Conservation (phyloP, 495 filamentous ascomycete species). For the Hypoxylon fragiforme region DNA sequence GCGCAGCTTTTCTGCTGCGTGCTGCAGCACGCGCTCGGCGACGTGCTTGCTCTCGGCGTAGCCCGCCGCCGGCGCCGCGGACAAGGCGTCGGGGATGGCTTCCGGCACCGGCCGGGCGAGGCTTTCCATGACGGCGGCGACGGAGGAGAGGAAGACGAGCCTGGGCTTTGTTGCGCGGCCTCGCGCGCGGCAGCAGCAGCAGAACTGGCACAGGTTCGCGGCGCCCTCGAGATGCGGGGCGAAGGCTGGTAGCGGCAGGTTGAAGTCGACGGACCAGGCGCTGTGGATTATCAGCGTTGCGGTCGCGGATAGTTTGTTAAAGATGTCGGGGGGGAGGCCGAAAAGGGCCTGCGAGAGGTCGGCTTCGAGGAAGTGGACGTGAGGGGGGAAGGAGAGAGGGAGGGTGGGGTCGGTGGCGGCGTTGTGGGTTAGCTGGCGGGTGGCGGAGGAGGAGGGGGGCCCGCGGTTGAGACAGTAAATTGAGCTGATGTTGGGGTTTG, state of each 20-base stretch:
- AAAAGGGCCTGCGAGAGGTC: neutral
- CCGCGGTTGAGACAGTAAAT: neutral
- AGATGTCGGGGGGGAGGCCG: neutral
- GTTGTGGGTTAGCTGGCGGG: neutral
- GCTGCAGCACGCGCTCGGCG: neutral
- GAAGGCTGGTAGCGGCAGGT: neutral
- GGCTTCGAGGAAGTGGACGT: neutral
- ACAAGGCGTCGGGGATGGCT: neutral
- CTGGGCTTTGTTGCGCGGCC: neutral
- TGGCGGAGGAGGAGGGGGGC: neutral
- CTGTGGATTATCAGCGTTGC: neutral
- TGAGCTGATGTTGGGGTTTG: neutral
- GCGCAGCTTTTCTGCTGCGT: neutral
- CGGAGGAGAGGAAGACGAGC: neutral
- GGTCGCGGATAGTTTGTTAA: neutral
- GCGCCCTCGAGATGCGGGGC: neutral
- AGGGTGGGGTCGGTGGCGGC: neutral
- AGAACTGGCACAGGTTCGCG: neutral
- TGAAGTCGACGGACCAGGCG: neutral
- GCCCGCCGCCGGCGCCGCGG: no score
- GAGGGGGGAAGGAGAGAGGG: neutral
- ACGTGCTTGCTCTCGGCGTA: neutral
- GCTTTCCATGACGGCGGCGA: neutral
- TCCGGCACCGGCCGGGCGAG: neutral
- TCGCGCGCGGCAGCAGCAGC: no score